Evolutionary conservation across 805 yeast genomes (phyloP), one percentile per base, ranked within the genome.

Genomic region (Cyberlindnera euphorbiae): DNA sequence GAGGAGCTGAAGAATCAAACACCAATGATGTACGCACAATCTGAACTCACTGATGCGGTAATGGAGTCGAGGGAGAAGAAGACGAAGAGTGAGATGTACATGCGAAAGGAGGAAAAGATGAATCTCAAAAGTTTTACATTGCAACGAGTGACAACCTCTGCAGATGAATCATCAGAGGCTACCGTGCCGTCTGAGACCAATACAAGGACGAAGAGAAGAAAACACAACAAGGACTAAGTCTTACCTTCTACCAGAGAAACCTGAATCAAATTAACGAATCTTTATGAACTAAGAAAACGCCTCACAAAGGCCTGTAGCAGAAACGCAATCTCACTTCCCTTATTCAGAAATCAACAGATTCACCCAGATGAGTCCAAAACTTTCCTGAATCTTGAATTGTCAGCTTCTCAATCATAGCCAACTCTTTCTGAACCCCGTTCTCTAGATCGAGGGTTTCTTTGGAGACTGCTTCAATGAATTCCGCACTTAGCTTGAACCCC

Each of bases 321-420:
- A n/a, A n/a, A n/a, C n/a, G n/a, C n/a, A n/a, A n/a, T n/a, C n/a
- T n/a, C n/a, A n/a, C n/a, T n/a, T n/a, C n/a, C n/a, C n/a, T n/a
- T n/a, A 7, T 9, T 44, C 33, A 50, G 38, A 49, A 51, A 9
- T 22, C 12, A 6, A 51, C 6, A 17, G 42, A 44, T 14, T 28
- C 31, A 0, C 53, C 47, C 13, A 44, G 46, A 34, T 43, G 44
- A 10, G 35, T 47, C 30, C 47, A 30, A 28, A 50, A 50, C 27
- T 47, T 42, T 1, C 56, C 56, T 17, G 35, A 28, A 26, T 52
- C 49, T 16, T 32, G 28, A 11, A 21, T 9, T 4, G 39, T 32
- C 17, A 52, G 28, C 2, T 25, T 33, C 2, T 19, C 26, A 27
- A 52, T 49, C 5, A 51, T 19, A 14, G 38, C 19, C 13, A 52